A percentile compares a stretch with the other conserved stretches of the same genome.
These are phyloP conservation scores for Fusarium setosum DNA, from an alignment of 2,329 filamentous ascomycete species.

Conservation along the genomic window DNA sequence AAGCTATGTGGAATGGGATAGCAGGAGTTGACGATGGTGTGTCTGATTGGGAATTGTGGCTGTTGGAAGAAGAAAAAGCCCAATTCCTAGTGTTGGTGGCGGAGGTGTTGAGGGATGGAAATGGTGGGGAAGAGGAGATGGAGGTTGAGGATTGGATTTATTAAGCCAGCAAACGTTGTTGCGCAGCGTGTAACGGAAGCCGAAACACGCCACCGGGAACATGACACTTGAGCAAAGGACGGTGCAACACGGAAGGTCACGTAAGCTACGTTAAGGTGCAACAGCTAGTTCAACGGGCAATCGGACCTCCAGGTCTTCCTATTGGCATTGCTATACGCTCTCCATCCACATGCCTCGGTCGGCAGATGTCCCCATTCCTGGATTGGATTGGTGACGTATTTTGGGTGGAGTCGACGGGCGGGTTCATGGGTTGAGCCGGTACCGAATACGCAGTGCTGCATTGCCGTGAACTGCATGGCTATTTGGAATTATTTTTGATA, in stretches of 20 bases:
- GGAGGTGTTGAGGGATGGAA: conserved; percentile 25
- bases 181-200: conserved; percentile 2
- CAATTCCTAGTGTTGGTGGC: background rate
- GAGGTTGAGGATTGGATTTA: conserved; percentile 29
- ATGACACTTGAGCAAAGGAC: conserved; percentile 4
- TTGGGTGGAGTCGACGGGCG: conserved; percentile 32
- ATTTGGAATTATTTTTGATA: conserved; percentile 36
- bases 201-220: conserved; percentile 23
- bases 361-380: conserved; percentile 35
- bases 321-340: conserved; percentile 2
- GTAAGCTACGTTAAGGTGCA: background rate
- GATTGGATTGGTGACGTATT: conserved; percentile 36
- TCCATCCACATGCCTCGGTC: conserved; percentile 40
- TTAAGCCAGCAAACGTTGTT: conserved; percentile 23
- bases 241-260: background rate
- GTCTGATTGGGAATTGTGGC: conserved; percentile 6
- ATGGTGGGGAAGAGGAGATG: conserved; percentile 20
- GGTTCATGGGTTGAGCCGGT: conserved; percentile 35
- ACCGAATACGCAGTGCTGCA: conserved; percentile 13
- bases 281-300: background rate
- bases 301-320: background rate
- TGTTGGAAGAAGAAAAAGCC: background rate
- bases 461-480: background rate
- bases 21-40: conserved; percentile 5
- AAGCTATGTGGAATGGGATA: conserved; percentile 12